Evolutionary conservation across 2,329 filamentous ascomycete species (phyloP).

Genomic region (Trichothecium sympodiale): DNA sequence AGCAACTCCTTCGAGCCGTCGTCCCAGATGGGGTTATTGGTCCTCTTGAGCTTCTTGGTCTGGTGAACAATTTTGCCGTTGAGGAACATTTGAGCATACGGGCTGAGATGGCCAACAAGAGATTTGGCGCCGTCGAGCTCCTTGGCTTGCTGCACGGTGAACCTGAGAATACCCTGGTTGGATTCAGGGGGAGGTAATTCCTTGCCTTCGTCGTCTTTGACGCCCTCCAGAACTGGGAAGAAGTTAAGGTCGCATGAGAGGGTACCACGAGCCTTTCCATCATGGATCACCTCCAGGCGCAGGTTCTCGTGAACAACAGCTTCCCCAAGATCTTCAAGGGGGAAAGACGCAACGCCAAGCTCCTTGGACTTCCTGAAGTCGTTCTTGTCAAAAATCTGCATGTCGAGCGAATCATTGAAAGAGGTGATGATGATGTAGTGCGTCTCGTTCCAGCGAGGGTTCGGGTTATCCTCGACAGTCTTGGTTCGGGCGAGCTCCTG

Average conservation of each 20-base stretch:
- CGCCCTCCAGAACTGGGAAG: slow-evolving; percentile 78
- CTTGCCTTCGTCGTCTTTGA: slow-evolving; percentile 64
- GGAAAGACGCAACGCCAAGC: slow-evolving; percentile 76
- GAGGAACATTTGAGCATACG: slow-evolving; percentile 77
- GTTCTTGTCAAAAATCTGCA: slow-evolving; percentile 86
- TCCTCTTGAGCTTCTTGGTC: slow-evolving; percentile 89
- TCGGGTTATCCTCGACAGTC: slow-evolving; percentile 70
- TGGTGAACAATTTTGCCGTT: slow-evolving; percentile 86
- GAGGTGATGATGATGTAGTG: slow-evolving; percentile 91
- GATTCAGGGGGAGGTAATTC: slow-evolving; percentile 73
- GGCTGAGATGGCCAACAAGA: slow-evolving; percentile 80
- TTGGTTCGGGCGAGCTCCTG: slow-evolving; percentile 80
- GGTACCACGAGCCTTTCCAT: slow-evolving; percentile 73
- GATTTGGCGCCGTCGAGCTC: slow-evolving; percentile 90
- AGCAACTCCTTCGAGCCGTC: slow-evolving; percentile 89
- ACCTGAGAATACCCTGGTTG: slow-evolving; percentile 87
- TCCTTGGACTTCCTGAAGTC: slow-evolving; percentile 96
- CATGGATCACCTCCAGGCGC: slow-evolving; percentile 70
- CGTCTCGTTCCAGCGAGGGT: slow-evolving; percentile 92
- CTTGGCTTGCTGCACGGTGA: slow-evolving; percentile 92
- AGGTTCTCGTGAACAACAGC: slow-evolving; percentile 73
- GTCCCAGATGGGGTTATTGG: slow-evolving; percentile 94
- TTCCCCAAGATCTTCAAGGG: slow-evolving; percentile 70
- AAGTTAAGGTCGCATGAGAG: slow-evolving; percentile 79
- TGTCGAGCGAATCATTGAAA: slow-evolving; percentile 75